A percentile compares a stretch with the other conserved stretches of the same genome.
Evolutionary conservation across 2,329 filamentous ascomycete genomes (phyloP).

Genomic region (Paecilomyces sp.): DNA sequence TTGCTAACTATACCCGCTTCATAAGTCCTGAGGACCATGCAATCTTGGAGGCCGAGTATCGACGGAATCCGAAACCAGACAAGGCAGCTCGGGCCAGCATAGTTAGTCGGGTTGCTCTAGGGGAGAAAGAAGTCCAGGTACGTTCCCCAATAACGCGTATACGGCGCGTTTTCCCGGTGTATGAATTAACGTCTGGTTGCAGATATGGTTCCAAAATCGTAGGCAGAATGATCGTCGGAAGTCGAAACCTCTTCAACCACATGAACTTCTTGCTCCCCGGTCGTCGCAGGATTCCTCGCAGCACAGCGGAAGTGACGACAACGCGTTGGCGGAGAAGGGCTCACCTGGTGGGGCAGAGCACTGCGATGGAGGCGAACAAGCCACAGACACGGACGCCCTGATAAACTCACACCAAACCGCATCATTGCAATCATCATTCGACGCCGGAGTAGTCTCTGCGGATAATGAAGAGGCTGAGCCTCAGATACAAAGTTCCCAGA

Average conservation of each 20-base stretch:
- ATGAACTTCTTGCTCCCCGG: slow-evolving; percentile 55
- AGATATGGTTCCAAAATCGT: slow-evolving; percentile 98
- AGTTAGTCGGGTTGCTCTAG: slow-evolving; percentile 76
- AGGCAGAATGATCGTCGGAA: slow-evolving; percentile 88
- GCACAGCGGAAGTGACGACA: slow-evolving; percentile 21
- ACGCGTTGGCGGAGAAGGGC: slow-evolving; percentile 17
- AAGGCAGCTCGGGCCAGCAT: slow-evolving; percentile 80
- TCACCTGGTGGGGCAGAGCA: slow-evolving; percentile 23
- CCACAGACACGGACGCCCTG: slow-evolving; percentile 6
- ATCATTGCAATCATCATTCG: slow-evolving; percentile 16
- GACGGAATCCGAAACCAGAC: slow-evolving; percentile 81
- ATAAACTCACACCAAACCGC: slow-evolving; percentile 16
- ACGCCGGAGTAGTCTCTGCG: slow-evolving; percentile 13
- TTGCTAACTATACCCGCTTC: slow-evolving; percentile 8
- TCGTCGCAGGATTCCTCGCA: slow-evolving; percentile 20
- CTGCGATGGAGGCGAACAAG: slow-evolving; percentile 13
- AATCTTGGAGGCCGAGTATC: slow-evolving; percentile 79
- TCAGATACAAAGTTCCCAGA: slow-evolving; percentile 21
- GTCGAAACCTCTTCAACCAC: slow-evolving; percentile 70
- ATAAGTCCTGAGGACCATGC: slow-evolving; percentile 78
- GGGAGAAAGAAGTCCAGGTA: slow-evolving; percentile 96
- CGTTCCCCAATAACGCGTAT: slow-evolving; percentile 25
- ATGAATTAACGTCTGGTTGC: neutral
- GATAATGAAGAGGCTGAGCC: slow-evolving; percentile 22
- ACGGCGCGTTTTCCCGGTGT: neutral